Evolutionary conservation across 352 stramenopile species (phyloP), one percentile per base, ranked within the genome.

Genomic region (Pythium phragmitis): DNA sequence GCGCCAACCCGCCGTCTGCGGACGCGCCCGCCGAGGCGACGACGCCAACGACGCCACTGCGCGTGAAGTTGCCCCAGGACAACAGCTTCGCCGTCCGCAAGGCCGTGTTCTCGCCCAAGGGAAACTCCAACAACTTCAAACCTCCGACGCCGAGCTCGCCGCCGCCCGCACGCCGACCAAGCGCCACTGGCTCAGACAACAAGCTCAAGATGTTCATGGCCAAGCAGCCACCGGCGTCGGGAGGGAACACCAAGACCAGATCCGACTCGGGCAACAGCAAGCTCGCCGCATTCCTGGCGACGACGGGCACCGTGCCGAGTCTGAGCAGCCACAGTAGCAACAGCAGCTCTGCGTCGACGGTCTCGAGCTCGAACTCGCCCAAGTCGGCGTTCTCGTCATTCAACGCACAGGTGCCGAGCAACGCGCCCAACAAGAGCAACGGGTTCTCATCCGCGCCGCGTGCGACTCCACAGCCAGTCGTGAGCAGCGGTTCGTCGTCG

Each of bases 201-300:
- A 96, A 94, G 57, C 77, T 96, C 28, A 80, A 76, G 36, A 77
- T 76, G 51, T 94, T 96, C 55, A 91, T 94, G 74, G 76, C 79
- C 64, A 83, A 92, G 51, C 77, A 89, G 55, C 77, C 85, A 49
- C 52, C 77, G 3, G 67, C 81, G 1, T 21, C 62, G 9, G 67
- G 26, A 8, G 59, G 64, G 5, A 60, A 57, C 11, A 60, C 45
- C 42, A 91, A 91, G 54, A 46, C 73, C 37, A 75, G 84, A 0
- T 86, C 83, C 6, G 70, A 85, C 45, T 85, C 76, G 34, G 55
- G 59, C 33, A 78, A 89, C 67, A 90, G 70, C 63, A 96, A 96
- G 57, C 70, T 96, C 48, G 77, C 82, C 6, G 81, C 81, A 21
- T 96, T 96, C 60, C 62, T 96, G 5, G 81, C 84, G 17, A 75